Base-by-base conservation (phyloP, 352 stramenopile species). In the Phytophthora podocarpi region DNA sequence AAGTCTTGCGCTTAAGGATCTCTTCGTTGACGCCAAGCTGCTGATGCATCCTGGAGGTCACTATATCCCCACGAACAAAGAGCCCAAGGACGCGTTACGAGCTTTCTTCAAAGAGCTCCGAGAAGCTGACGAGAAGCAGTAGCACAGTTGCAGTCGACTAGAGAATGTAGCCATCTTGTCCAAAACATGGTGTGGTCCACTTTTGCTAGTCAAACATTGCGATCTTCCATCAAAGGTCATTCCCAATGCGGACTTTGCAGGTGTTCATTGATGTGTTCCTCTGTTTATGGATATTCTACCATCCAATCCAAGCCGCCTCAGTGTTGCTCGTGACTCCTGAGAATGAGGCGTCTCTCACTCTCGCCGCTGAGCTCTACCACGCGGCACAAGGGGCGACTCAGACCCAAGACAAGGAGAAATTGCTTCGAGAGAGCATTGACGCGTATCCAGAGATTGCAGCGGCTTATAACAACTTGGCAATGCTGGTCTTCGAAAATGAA, bases 11-110 rank as follows among this genome's bases (percentile, higher is more conserved):
- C 55, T 96, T 13, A 79, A 76, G 1, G 68, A 76, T 35, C 40
- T 71, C 1, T 96, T 93, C 27, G 67, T 76, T 4, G 61, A 88
- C 11, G 69, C 87, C 0, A 72, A 59, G 10, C 39, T 95, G 15
- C 68, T 90, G 45, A 53, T 85, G 23, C 87, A 96, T 48, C 9
- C 77, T 1, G 85, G 87, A 18, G 87, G 87, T 0, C 87, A 96
- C 56, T 96, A 96, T 66, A 91, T 96, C 43, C 85, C 87, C 6
- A 89, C 87, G 7, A 91, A 91, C 64, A 94, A 95, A 58, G 85
- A 90, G 18, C 70, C 80, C 5, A 93, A 93, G 46, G 82, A 93
- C 37, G 70, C 74, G 13, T 77, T 90, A 54, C 79, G 85, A 58
- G 68, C 75, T 32, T 93, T 93, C 34, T 76, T 92, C 48, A 81